phyloP scores from a whole-genome alignment of 116 monocot species.

The Posidonia oceanica region DNA sequence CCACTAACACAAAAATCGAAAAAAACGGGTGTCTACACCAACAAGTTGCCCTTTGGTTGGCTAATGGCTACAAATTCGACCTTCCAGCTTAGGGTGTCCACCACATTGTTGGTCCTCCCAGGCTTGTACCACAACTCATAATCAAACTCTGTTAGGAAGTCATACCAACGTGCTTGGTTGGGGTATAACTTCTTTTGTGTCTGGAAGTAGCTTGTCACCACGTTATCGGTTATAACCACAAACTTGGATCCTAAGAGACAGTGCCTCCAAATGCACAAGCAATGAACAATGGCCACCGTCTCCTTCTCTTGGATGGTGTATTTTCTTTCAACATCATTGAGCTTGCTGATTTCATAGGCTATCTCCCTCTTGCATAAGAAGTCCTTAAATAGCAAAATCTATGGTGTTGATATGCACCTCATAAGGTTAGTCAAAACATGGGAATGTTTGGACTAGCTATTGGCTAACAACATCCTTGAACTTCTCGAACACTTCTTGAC shows the following conservation, averaged over 20 bases:
- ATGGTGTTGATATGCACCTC: background rate
- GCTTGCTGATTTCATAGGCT: background rate
- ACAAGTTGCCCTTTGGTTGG: too few relatives aligned
- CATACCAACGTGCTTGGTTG: background rate
- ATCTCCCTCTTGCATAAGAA: constrained; percentile 2
- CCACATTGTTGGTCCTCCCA: background rate
- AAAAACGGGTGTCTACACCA: too few relatives aligned
- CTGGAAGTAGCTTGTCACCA: constrained; percentile 1
- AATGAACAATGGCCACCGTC: background rate
- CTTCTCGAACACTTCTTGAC: background rate
- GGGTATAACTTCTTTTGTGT: background rate
- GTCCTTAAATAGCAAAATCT: background rate
- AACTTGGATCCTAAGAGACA: background rate
- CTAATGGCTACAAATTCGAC: background rate
- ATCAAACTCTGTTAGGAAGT: background rate
- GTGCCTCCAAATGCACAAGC: background rate
- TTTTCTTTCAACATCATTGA: background rate
- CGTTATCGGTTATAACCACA: background rate
- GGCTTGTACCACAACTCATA: background rate
- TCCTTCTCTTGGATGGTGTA: constrained; percentile 10
- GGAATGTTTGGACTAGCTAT: background rate
- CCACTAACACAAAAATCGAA: too few relatives aligned
- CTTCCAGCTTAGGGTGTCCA: background rate
- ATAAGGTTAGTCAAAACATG: background rate
- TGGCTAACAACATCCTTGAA: background rate